Evolutionary conservation across 257 asterid species (phyloP), one percentile per base, ranked within the genome.

Genomic region (Echium plantagineum): DNA sequence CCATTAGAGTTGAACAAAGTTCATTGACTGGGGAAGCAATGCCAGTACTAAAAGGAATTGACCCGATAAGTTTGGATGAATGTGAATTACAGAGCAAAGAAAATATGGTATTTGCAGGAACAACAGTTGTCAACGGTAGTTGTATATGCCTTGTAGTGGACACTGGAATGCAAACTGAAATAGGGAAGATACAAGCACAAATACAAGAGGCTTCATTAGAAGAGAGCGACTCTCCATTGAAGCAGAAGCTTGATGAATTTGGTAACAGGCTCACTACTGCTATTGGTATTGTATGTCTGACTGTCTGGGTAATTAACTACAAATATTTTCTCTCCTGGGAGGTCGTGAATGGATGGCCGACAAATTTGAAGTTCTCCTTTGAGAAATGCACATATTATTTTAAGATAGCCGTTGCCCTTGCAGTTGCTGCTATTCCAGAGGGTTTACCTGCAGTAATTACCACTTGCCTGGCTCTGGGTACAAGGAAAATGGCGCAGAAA

Each of bases 351-450:
- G 94, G 86, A 30, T 72, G 82, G 86, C 94, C 89, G 26, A 54
- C 83, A 15, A 70, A 80, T 66, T 56, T 78, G 71, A 68, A 59
- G 19, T 85, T 85, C 66, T 85, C 90, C 20, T 85, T 82, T 54
- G 80, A 81, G 55, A 81, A 77, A 64, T 85, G 94, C 77, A 75
- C 91, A 6, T 83, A 83, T 57, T 83, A 86, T 71, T 86, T 86
- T 55, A 78, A 86, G 66, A 79, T 83, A 42, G 93, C 93, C 51
- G 80, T 86, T 53, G 87, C 91, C 17, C 81, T 86, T 54, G 95
- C 95, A 2, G 93, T 86, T 30, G 95, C 95, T 55, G 95, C 95
- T 6, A 83, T 86, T 38, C 93, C 95, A 2, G 95, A 86, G 71
- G 95, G 95, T 32, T 81, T 86, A 28, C 89, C 95, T 5, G 77